These are phyloP conservation scores for Apiotrichum siamense DNA, from an alignment of 1,284 basidiomycete species.

Conservation along the genomic window DNA sequence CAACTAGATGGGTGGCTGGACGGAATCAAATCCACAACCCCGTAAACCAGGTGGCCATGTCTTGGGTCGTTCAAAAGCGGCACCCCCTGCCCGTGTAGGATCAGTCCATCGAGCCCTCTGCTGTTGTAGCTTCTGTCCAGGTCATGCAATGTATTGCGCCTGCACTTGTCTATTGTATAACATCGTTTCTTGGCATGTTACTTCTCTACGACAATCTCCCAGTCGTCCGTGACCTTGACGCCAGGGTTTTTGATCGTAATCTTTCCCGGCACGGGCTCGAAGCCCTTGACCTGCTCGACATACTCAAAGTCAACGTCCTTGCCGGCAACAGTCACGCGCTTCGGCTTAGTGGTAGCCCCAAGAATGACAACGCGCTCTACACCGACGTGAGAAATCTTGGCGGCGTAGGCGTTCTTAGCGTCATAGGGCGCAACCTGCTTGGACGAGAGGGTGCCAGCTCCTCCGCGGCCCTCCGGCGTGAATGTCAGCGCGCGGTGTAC, in stretches of 20 bases:
- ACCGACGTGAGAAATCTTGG: slow-evolving; percentile 59
- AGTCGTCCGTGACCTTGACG: slow-evolving; percentile 60
- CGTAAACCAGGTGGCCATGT: too few species aligned
- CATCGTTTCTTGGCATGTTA: too few species aligned
- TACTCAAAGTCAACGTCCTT: slow-evolving; percentile 51
- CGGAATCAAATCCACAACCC: too few species aligned
- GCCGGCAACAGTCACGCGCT: slow-evolving; percentile 51
- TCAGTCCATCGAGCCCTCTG: too few species aligned
- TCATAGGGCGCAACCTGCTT: slow-evolving; percentile 48
- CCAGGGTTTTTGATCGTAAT: slow-evolving; percentile 73
- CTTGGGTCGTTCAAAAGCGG: too few species aligned
- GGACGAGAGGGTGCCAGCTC: slow-evolving; percentile 49
- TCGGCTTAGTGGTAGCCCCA: slow-evolving; percentile 60
- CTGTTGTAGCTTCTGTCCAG: too few species aligned
- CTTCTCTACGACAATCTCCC: slow-evolving; percentile 54
- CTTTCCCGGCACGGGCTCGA: slow-evolving; percentile 58
- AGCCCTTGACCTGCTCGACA: slow-evolving; percentile 24
- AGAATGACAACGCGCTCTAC: slow-evolving; percentile 75
- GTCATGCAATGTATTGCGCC: too few species aligned
- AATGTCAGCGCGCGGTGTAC: slow-evolving; percentile 68
- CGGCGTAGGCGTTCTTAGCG: slow-evolving; percentile 61
- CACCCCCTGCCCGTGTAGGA: too few species aligned
- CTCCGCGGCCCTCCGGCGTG: slow-evolving; percentile 48
- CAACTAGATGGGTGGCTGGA: too few species aligned
- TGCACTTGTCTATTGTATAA: too few species aligned